These are phyloP conservation scores for Symbiodinium pilosum DNA, from an alignment of 73 alveolate genomes.

Conservation along the genomic window DNA sequence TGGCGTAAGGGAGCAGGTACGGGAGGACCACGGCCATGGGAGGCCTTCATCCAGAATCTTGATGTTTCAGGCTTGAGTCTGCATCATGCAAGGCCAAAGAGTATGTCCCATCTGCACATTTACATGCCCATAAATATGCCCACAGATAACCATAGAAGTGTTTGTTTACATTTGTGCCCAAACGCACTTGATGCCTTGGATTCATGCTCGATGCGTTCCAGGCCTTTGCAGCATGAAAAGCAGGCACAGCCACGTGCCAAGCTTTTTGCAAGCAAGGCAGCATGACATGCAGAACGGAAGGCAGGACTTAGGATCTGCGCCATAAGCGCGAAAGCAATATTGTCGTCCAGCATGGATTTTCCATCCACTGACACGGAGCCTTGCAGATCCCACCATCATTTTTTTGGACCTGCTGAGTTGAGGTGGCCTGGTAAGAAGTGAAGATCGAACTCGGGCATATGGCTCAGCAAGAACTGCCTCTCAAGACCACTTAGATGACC, in stretches of 20 bases:
- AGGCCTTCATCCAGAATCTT: no score
- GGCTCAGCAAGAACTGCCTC: slow-evolving; percentile 73
- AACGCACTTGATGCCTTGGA: slow-evolving; percentile 24
- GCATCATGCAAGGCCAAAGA: no score
- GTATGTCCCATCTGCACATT: background rate
- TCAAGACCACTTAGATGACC: no score
- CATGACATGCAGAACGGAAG: no score
- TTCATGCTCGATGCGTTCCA: slow-evolving; percentile 59
- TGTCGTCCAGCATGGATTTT: slow-evolving; percentile 79
- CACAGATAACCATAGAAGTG: no score
- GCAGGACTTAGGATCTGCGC: background rate
- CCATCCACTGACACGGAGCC: slow-evolving; percentile 90
- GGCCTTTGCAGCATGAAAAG: slow-evolving; percentile 18
- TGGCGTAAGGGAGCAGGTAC: slow-evolving; percentile 82
- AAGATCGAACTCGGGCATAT: slow-evolving; percentile 78
- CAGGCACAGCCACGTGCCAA: background rate
- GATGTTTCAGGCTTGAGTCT: no score
- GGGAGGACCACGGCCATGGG: slow-evolving; percentile 47
- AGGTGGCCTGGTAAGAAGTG: slow-evolving; percentile 68
- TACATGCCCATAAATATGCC: no score
- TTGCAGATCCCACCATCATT: background rate
- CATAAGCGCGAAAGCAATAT: slow-evolving; percentile 72
- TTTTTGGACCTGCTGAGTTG: background rate
- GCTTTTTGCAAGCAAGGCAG: background rate
- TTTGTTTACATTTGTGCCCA: no score